Conservation (phyloP, 257 asterid species). For the Solanum lycopersicoides region DNA sequence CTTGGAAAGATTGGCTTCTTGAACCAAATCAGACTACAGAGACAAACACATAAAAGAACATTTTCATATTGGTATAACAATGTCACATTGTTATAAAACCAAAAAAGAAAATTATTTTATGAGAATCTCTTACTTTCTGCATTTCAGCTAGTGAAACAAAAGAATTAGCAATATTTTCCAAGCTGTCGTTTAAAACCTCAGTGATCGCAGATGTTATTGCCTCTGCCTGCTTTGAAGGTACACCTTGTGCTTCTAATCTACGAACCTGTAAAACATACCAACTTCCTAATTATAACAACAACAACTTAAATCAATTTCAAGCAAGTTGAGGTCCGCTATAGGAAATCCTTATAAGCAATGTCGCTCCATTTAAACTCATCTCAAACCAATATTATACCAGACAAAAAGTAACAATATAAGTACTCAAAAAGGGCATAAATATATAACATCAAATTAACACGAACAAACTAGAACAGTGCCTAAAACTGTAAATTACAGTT, state of each 20-base stretch:
- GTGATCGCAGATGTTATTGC: conserved; percentile 55
- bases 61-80: not conserved
- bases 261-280: conserved; percentile 24
- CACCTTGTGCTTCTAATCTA: conserved; percentile 54
- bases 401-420: not conserved
- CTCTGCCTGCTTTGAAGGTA: conserved; percentile 53
- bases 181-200: conserved; percentile 40
- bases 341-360: not conserved
- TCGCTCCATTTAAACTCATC: not conserved
- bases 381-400: no score
- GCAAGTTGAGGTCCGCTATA: not conserved
- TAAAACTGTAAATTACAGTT: not conserved
- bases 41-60: not conserved
- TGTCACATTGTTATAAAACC: not conserved
- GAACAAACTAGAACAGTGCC: not conserved
- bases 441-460: not conserved
- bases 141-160: conserved; percentile 39
- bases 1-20: conserved; percentile 37
- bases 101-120: not conserved
- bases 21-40: conserved; percentile 33
- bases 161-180: conserved; percentile 41
- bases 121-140: conserved; percentile 41
- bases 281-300: not conserved
- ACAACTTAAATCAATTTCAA: not conserved
- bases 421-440: not conserved